phyloP scores from a whole-genome alignment of 148 eudicot genomes.

The Fagopyrum esculentum region DNA sequence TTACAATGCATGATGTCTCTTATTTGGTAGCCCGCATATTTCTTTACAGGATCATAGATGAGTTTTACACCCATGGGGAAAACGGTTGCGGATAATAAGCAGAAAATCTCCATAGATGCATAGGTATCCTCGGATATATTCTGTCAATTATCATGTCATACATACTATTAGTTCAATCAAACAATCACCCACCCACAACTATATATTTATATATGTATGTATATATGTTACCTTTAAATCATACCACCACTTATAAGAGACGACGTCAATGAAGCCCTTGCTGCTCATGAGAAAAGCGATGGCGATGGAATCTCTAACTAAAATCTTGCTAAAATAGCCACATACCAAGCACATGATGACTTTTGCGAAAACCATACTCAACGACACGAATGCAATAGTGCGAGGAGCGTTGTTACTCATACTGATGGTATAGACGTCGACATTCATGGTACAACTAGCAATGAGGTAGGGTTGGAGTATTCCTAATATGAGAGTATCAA shows the following conservation, averaged over 20 bases:
- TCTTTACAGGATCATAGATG: conserved; percentile 38
- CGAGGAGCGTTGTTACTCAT: background rate
- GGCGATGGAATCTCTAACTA: conserved; percentile 10
- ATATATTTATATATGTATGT: too few species aligned
- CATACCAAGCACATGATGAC: background rate
- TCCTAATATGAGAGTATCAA: conserved; percentile 34
- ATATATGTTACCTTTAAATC: background rate
- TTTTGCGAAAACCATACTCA: background rate
- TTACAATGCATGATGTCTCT: conserved; percentile 29
- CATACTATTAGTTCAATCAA: too few species aligned
- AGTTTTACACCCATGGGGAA: conserved; percentile 35
- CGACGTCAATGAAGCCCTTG: conserved; percentile 31
- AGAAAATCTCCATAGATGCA: background rate
- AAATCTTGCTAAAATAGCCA: background rate
- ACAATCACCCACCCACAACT: too few species aligned
- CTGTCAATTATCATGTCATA: conserved; percentile 19
- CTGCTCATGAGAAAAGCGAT: conserved; percentile 51
- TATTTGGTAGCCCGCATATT: conserved; percentile 6
- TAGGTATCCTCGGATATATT: conserved; percentile 18
- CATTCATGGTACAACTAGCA: conserved; percentile 46
- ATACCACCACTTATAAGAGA: conserved; percentile 11
- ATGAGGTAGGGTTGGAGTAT: conserved; percentile 49
- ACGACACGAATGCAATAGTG: background rate
- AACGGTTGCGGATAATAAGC: conserved; percentile 33
- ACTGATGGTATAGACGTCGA: conserved; percentile 24